These are phyloP conservation scores for Fusarium chuoi DNA, from an alignment of 2,329 filamentous ascomycete species.

Conservation along the genomic window DNA sequence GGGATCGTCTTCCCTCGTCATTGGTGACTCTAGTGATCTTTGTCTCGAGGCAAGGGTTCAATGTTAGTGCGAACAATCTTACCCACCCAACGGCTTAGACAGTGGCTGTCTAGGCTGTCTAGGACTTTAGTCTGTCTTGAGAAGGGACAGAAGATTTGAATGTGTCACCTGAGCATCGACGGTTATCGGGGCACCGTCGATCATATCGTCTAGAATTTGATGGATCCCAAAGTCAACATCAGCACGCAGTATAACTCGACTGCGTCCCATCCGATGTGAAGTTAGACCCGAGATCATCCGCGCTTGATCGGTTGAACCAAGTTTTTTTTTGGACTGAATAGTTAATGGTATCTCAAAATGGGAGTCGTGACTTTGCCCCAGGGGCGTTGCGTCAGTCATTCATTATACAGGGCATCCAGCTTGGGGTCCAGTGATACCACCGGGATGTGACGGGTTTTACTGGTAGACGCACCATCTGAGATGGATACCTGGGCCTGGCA, in stretches of 20 bases:
- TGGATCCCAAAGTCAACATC: not conserved
- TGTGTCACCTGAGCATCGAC: conserved; percentile 37
- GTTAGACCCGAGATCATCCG: not conserved
- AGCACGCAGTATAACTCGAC: not conserved
- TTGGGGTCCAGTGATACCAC: not conserved
- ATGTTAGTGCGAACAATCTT: not conserved
- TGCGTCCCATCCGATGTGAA: not conserved
- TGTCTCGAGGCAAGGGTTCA: conserved; percentile 19
- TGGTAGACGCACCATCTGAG: conserved; percentile 30
- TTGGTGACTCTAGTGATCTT: conserved; percentile 13
- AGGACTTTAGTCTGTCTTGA: not conserved
- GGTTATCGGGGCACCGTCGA: conserved; percentile 26
- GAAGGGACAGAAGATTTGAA: conserved; percentile 15
- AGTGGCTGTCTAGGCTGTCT: conserved; percentile 4
- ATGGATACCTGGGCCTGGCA: conserved; percentile 35
- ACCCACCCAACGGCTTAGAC: conserved; percentile 6
- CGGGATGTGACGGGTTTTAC: conserved; percentile 25
- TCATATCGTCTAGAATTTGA: conserved; percentile 36
- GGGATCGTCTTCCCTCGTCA: not conserved
- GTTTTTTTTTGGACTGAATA: not conserved
- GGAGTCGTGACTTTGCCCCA: not conserved
- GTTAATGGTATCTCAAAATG: not conserved
- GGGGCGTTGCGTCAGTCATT: not conserved
- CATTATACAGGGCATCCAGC: not conserved
- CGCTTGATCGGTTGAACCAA: conserved; percentile 1